A percentile compares a stretch with the other conserved stretches of the same genome.
Evolutionary conservation across 306 rosid species (phyloP).

Genomic region (Gleditsia sinensis): DNA sequence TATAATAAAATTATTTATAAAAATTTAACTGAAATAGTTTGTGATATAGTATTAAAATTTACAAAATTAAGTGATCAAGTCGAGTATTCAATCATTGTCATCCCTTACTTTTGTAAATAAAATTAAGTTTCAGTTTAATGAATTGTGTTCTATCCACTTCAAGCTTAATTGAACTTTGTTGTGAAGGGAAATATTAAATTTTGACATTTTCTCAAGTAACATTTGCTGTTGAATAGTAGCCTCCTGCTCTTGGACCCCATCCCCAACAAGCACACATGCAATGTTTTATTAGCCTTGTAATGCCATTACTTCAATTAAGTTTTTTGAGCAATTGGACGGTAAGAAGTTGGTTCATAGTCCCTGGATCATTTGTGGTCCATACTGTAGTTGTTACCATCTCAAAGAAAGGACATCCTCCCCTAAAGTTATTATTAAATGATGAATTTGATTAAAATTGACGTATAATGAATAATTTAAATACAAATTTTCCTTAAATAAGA

Average conservation of each 20-base stretch:
- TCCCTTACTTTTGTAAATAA: too few relatives aligned
- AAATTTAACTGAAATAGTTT: too few relatives aligned
- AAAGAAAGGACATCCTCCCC: constrained; percentile 11
- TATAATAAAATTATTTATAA: too few relatives aligned
- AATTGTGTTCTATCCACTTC: too few relatives aligned
- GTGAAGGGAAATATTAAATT: too few relatives aligned
- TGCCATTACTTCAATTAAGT: constrained; percentile 25
- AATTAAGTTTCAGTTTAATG: too few relatives aligned
- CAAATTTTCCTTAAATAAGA: not conserved
- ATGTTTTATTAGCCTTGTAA: constrained; percentile 40
- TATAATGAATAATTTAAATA: not conserved
- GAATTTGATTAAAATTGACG: not conserved
- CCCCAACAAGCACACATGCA: constrained; percentile 49
- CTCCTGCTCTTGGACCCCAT: constrained; percentile 48
- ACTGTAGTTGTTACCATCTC: constrained; percentile 18
- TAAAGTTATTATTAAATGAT: constrained; percentile 1
- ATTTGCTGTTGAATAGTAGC: constrained; percentile 32
- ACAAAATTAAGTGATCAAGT: too few relatives aligned
- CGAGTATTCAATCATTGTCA: too few relatives aligned
- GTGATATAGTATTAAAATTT: too few relatives aligned
- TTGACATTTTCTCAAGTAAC: constrained; percentile 20
- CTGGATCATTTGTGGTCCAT: constrained; percentile 34
- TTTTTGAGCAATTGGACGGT: constrained; percentile 19
- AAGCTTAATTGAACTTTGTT: too few relatives aligned
- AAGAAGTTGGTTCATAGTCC: constrained; percentile 22